phyloP scores from a whole-genome alignment of 2,329 filamentous ascomycete species.

The Fusarium dimerum region DNA sequence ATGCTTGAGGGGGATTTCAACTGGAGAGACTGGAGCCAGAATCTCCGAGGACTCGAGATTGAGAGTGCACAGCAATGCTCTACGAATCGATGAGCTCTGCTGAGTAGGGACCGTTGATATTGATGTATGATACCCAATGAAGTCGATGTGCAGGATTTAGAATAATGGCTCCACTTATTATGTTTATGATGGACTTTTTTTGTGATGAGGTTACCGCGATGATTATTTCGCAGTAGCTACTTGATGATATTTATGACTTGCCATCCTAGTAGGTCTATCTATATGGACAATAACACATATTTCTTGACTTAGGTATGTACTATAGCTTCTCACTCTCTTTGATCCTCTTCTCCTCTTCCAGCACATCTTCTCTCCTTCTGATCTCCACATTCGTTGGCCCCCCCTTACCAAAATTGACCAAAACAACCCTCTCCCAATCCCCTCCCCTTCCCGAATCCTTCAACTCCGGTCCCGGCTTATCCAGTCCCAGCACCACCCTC shows the following conservation, averaged over 20 bases:
- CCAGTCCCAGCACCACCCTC: slow-evolving; percentile 56
- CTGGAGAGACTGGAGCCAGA: slow-evolving; percentile 52
- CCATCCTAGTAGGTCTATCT: background rate
- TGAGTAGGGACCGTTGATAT: slow-evolving; percentile 1
- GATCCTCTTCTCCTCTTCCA: slow-evolving; percentile 46
- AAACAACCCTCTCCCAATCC: slow-evolving; percentile 59
- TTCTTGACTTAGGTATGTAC: background rate
- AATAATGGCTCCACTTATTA: background rate
- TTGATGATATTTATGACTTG: background rate
- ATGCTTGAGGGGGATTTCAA: slow-evolving; percentile 47
- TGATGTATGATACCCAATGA: slow-evolving; percentile 29
- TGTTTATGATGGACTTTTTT: background rate
- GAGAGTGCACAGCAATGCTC: slow-evolving; percentile 23
- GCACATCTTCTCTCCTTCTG: slow-evolving; percentile 47
- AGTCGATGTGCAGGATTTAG: slow-evolving; percentile 1
- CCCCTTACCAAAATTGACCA: slow-evolving; percentile 54
- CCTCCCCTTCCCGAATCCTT: slow-evolving; percentile 49
- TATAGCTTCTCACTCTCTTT: slow-evolving; percentile 31
- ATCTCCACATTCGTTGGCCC: slow-evolving; percentile 58
- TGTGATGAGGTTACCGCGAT: background rate
- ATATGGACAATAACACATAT: background rate
- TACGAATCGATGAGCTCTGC: slow-evolving; percentile 23
- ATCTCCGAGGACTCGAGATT: slow-evolving; percentile 41
- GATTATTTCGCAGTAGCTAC: background rate
- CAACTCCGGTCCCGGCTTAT: slow-evolving; percentile 59